A percentile compares a stretch with the other conserved stretches of the same genome.
Conservation (phyloP, 163 green algal species). For the Chlamydomonas reinhardtii region DNA sequence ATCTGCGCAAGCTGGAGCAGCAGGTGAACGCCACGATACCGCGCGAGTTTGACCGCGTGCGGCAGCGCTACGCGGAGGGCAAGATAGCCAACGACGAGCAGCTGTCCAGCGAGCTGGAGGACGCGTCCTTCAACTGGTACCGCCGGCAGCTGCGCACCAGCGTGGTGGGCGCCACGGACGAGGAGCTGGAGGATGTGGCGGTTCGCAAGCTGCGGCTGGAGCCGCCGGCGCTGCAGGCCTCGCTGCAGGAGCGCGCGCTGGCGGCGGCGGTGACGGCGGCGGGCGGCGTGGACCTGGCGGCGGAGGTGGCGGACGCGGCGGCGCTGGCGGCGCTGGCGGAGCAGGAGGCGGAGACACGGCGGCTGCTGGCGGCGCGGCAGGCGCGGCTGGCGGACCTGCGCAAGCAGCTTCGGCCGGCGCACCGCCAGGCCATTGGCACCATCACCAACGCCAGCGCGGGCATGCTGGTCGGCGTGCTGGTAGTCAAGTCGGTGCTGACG, state of each 20-base stretch:
- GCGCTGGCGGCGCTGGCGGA: not conserved
- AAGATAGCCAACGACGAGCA: constrained; percentile 61
- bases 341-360: not conserved
- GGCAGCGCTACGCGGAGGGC: constrained; percentile 51
- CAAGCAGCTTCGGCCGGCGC: not conserved
- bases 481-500: constrained; percentile 9
- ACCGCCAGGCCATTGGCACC: not conserved
- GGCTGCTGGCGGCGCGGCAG: not conserved
- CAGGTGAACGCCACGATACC: constrained; percentile 21
- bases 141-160: constrained; percentile 44
- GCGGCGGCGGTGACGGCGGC: not conserved
- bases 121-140: constrained; percentile 66
- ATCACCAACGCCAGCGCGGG: constrained; percentile 32
- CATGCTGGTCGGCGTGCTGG: constrained; percentile 23
- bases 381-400: constrained; percentile 20
- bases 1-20: not conserved
- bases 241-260: constrained; percentile 11
- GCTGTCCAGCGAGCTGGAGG: constrained; percentile 65
- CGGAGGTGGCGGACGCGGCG: not conserved
- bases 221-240: not conserved
- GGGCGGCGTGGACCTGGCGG: constrained; percentile 21
- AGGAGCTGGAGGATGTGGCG: constrained; percentile 41
- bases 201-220: constrained; percentile 13
- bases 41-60: constrained; percentile 49
- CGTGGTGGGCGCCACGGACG: constrained; percentile 39